Evolutionary conservation across 1,139 yeast genomes (phyloP), one percentile per base, ranked within the genome.

Genomic region (Hansenula sp.): DNA sequence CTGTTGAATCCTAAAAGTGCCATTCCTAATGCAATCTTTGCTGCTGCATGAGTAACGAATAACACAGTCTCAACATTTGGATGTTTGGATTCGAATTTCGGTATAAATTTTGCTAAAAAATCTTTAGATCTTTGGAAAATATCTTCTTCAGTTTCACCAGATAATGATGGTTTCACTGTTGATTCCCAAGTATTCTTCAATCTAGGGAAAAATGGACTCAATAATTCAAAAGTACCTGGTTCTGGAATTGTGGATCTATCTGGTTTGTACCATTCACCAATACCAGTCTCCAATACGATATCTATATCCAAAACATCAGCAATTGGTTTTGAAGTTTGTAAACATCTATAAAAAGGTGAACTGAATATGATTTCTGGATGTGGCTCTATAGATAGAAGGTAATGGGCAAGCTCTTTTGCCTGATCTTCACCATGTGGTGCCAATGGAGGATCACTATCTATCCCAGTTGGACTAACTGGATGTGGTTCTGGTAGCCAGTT

Each of bases 291-390:
- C 11, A 82, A 61, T 29, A 66, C 70, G 13, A 86, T 72, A n/a
- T 78, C 77, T 28, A 81, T 56, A 12, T 69, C 76, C 21, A 83
- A 62, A 36, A 62, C 60, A 28, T 73, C 67, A 2, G 90, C 79
- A n/a, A 80, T 65, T 2, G 90, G 86, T 34, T 76, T 73, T 3
- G 84, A 75, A 0, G 97, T 89, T 59, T 92, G 90, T 14, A 90
- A 69, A 60, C 97, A 92, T 45, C 97, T 68, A 60, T 87, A 89
- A 60, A 88, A 90, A 0, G 97, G 97, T 3, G 96, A 87, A 2
- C 82, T 67, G 51, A 84, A 68, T 20, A 87, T 72, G 38, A 80
- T 65, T 45, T 81, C 79, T 1, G 90, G 86, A 40, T 68, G 71
- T 20, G 78, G 75, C 5, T 66, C 63, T 17, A 77, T 55, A 1